phyloP scores from a whole-genome alignment of 768 basidiomycete species.

The Leucosporidium yakuticum region DNA sequence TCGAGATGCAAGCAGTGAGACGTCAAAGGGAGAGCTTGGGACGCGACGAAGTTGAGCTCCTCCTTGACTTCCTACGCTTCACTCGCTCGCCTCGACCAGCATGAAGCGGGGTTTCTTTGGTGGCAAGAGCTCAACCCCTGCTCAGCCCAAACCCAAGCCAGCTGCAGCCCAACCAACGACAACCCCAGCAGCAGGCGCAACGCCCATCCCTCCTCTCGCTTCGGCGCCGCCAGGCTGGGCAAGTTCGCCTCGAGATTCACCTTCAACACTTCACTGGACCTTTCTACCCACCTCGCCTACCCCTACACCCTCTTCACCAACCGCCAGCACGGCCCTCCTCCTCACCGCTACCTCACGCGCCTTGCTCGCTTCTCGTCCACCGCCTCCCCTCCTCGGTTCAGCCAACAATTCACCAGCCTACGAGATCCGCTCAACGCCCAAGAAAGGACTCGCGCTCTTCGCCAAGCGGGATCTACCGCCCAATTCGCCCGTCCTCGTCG shows the following conservation, averaged over 20 bases:
- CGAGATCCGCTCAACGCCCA: neutral
- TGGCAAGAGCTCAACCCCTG: too few species aligned
- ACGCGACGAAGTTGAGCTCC: neutral
- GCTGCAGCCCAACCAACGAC: neutral
- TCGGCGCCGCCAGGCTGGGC: neutral
- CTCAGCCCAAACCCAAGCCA: neutral
- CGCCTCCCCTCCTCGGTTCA: neutral
- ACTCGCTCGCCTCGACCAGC: neutral
- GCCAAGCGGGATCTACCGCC: neutral
- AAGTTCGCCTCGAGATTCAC: neutral
- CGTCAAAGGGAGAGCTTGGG: too few species aligned
- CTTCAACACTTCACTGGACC: neutral
- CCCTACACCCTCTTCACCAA: neutral
- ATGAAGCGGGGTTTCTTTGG: conserved; percentile 6
- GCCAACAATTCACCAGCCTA: neutral
- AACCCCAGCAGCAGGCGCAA: neutral
- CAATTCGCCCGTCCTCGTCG: conserved; percentile 6
- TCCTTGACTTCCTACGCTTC: neutral
- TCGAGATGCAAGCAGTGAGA: too few species aligned
- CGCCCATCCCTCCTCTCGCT: neutral
- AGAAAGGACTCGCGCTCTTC: conserved; percentile 11
- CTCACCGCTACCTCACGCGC: neutral
- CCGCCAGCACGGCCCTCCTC: neutral
- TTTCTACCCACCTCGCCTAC: neutral
- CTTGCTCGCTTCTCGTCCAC: neutral